A percentile compares a stretch with the other conserved stretches of the same genome.
phyloP scores from a whole-genome alignment of 129 eudicot species.

The Centrapalus pauciflorus region DNA sequence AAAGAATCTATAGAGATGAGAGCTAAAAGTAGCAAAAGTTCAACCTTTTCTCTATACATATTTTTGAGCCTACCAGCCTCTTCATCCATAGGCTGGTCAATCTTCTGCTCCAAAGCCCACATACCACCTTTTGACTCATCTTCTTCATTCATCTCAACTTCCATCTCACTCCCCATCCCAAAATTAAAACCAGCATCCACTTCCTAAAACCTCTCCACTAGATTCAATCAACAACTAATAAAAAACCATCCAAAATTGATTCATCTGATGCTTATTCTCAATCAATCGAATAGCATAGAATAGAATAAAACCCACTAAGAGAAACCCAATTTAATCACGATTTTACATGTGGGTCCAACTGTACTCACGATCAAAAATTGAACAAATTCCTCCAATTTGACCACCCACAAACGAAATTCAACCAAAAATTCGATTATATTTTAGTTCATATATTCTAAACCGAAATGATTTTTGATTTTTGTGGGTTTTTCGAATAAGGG shows the following conservation, averaged over 20 bases:
- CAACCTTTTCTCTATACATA: constrained; percentile 84
- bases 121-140: constrained; percentile 66
- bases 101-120: constrained; percentile 94
- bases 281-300: constrained; percentile 8
- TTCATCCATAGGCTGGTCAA: constrained; percentile 98
- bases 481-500: background rate
- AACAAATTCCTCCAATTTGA: constrained; percentile 4
- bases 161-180: constrained; percentile 38
- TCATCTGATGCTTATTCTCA: constrained; percentile 17
- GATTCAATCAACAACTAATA: constrained; percentile 3
- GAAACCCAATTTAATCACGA: constrained; percentile 13
- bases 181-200: background rate
- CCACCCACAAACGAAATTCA: background rate
- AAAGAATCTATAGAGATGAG: background rate
- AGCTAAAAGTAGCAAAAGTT: constrained; percentile 6
- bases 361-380: background rate
- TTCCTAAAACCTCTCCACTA: constrained; percentile 15
- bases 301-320: constrained; percentile 15
- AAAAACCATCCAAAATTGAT: background rate
- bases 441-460: background rate
- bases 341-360: constrained; percentile 23
- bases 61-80: constrained; percentile 83
- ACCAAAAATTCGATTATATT: background rate
- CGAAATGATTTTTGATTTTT: background rate
- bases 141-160: constrained; percentile 43